Base-by-base conservation (phyloP, 495 filamentous ascomycete genomes). In the Penicillium maclennaniae region DNA sequence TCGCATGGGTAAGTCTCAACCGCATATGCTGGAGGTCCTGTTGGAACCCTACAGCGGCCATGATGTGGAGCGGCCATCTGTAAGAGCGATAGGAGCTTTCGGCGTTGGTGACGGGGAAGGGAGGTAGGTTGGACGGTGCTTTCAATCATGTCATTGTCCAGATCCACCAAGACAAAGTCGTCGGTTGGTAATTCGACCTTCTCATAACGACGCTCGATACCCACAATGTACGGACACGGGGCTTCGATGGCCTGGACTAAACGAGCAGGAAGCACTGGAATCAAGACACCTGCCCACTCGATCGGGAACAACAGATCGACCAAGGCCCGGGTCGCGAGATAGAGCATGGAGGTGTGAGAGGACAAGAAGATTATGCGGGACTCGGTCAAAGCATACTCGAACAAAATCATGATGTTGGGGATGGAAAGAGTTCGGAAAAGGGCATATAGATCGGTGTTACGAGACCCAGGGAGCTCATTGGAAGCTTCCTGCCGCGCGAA, bases 161-260 rank as follows among this genome's bases (percentile, higher is more conserved):
- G 77, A 69, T 98, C 93, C 38, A 97, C 91, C 28, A 97, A 71
- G 16, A 97, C 91, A 65, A 92, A 97, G 63, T 97, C 93, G 60
- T 97, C 93, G n/a, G 95, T 89, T 0, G 93, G 93, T 31, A 96
- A 79, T 52, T 95, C 88, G 45, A 95, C 83, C 56, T 87, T 87
- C 56, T 97, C 93, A 69, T 97, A 98, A 38, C 93, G 83, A 47
- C 90, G 80, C 68, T 98, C 93, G 37, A 98, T 89, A 41, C 93
- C 93, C 17, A 96, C 88, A 53, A 98, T 96, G 62, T 97, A 98
- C 0, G 93, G 93, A 56, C 93, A 97, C 16, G 93, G 93, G 1
- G 93, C 93, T 62, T 97, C 92, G 17, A 97, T 77, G 7, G 89
- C 91, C 49, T 92, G 90, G 15, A 97, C 76, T 34, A 97, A 73